Percentiles rank a stretch among this genome's conserved stretches.
Conservation (phyloP, 139 green algal genomes). For the Limnomonas spitsbergensis region DNA sequence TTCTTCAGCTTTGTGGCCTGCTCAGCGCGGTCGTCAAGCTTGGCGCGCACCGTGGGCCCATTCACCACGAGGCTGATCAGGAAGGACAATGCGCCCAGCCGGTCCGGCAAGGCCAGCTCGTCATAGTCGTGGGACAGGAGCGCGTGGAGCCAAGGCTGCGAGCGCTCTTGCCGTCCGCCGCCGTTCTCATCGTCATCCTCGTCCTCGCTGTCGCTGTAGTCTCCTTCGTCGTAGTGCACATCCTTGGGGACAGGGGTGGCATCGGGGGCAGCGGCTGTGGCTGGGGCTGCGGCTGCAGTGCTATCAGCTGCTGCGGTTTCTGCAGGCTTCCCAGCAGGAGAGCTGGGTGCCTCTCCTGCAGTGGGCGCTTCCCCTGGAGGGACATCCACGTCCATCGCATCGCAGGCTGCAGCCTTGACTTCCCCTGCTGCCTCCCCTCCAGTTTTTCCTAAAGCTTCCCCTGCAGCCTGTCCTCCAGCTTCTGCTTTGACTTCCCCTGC, state of each 20-base stretch:
- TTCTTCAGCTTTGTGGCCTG: conserved; percentile 28
- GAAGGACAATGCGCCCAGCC: conserved; percentile 56
- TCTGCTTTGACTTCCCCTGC: neutral
- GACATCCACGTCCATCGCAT: too few species aligned
- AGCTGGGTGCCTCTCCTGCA: too few species aligned
- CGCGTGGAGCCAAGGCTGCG: conserved; percentile 3
- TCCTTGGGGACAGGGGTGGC: neutral
- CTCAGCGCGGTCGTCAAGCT: conserved; percentile 58
- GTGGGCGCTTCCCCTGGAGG: too few species aligned
- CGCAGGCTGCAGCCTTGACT: too few species aligned
- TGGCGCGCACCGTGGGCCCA: conserved; percentile 45
- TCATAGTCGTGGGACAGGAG: conserved; percentile 53
- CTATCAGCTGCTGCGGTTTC: too few species aligned
- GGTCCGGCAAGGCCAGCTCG: conserved; percentile 52
- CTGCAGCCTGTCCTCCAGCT: too few species aligned
- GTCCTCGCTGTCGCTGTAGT: conserved; percentile 40
- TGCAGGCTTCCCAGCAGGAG: too few species aligned
- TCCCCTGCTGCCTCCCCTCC: too few species aligned
- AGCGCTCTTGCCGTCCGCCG: conserved; percentile 5
- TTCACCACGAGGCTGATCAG: conserved; percentile 57
- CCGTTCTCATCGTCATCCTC: conserved; percentile 36
- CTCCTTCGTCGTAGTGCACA: conserved; percentile 31
- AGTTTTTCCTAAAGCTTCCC: too few species aligned
- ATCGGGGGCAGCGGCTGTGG: neutral
- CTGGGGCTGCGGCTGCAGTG: too few species aligned